Percentiles rank a stretch among this genome's conserved stretches.
phyloP scores from a whole-genome alignment of 2,329 filamentous ascomycete genomes.

The Trichoderma guizhouense region DNA sequence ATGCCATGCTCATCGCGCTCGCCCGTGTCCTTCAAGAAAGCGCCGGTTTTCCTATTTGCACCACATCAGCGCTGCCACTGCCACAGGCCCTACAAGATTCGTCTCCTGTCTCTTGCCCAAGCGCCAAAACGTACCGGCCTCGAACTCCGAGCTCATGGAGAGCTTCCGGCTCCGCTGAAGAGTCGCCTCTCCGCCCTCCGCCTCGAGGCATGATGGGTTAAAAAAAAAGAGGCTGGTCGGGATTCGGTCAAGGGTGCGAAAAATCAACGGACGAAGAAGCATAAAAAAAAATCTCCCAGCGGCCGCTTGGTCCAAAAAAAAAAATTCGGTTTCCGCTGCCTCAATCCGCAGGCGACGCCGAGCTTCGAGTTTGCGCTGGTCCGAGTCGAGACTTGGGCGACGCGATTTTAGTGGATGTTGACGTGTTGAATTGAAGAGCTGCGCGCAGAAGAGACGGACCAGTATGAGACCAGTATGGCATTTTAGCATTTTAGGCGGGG shows the following conservation, averaged over 20 bases:
- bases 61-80: constrained; percentile 12
- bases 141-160: constrained; percentile 35
- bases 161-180: constrained; percentile 31
- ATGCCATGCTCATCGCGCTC: constrained; percentile 88
- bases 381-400: constrained; percentile 13
- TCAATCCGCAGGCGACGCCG: constrained; percentile 1
- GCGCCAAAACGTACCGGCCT: constrained; percentile 35
- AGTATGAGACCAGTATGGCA: not conserved
- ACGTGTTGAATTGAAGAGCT: constrained; percentile 18
- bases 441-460: not conserved
- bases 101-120: not conserved
- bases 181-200: constrained; percentile 20
- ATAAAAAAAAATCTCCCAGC: not conserved
- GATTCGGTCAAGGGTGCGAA: not conserved
- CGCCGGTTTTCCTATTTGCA: constrained; percentile 74
- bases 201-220: constrained; percentile 32
- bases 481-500: not conserved
- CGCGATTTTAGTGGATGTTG: constrained; percentile 20
- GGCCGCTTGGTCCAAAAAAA: not conserved
- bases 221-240: not conserved
- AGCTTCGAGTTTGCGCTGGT: constrained; percentile 13
- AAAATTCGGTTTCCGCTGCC: not conserved
- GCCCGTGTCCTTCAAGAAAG: constrained; percentile 73
- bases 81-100: not conserved
- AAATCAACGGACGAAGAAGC: not conserved